phyloP scores from a whole-genome alignment of 352 stramenopile species.

The Phytophthora brassicae region DNA sequence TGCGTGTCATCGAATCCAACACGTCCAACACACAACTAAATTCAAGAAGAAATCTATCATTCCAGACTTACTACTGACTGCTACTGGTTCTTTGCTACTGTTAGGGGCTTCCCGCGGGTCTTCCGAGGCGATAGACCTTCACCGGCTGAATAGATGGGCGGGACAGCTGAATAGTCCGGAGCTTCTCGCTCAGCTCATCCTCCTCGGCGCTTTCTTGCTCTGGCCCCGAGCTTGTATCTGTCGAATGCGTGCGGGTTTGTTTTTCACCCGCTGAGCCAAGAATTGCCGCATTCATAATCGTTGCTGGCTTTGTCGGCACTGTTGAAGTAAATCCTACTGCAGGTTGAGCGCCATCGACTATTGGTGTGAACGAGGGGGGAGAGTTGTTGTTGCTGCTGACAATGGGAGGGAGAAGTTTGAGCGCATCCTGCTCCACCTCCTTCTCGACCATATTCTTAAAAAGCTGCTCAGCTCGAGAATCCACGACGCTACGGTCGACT shows the following conservation, averaged over 20 bases:
- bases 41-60: not conserved
- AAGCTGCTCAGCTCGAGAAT: conserved; percentile 54
- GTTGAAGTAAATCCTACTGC: conserved; percentile 1
- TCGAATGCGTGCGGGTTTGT: conserved; percentile 7
- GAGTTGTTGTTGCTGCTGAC: conserved; percentile 12
- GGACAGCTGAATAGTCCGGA: conserved; percentile 66
- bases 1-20: conserved; percentile 7
- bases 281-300: conserved; percentile 1
- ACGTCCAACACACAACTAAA: conserved; percentile 14
- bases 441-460: conserved; percentile 64
- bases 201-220: conserved; percentile 41
- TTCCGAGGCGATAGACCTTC: conserved; percentile 45
- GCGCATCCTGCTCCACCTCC: conserved; percentile 41
- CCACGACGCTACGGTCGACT: conserved; percentile 48
- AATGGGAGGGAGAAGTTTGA: conserved; percentile 28
- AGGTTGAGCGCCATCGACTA: conserved; percentile 9
- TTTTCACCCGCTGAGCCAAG: conserved; percentile 13
- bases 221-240: conserved; percentile 10
- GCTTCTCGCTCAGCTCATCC: conserved; percentile 64
- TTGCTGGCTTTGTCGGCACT: conserved; percentile 15
- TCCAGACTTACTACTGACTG: conserved; percentile 1
- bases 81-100: no score
- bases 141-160: conserved; percentile 52
- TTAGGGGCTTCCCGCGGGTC: not conserved
- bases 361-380: not conserved